phyloP scores from a whole-genome alignment of 257 asterid genomes.

The Ligustrum vulgare region DNA sequence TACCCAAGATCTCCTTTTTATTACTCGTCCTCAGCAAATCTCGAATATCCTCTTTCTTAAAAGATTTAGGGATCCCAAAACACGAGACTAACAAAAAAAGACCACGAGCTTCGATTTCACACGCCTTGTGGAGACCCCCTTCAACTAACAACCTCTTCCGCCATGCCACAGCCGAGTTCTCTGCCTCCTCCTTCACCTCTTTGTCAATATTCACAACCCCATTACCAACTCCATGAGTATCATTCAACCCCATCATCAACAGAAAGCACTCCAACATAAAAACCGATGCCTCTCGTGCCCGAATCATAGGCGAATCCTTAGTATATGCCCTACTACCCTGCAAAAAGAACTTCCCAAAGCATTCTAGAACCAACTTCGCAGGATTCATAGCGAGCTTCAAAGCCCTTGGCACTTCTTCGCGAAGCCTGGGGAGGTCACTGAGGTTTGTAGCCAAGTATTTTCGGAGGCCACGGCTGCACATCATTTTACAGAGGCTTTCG shows the following conservation, averaged over 20 bases:
- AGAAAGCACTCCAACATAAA: conserved; percentile 68
- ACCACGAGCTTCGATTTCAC: conserved; percentile 74
- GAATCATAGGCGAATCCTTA: conserved; percentile 52
- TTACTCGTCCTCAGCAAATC: conserved; percentile 59
- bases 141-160: conserved; percentile 66
- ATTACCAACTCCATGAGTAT: conserved; percentile 4
- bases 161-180: conserved; percentile 61
- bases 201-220: conserved; percentile 35
- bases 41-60: conserved; percentile 56
- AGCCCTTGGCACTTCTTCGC: conserved; percentile 68
- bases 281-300: conserved; percentile 68
- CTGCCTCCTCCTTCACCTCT: conserved; percentile 56
- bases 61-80: conserved; percentile 57
- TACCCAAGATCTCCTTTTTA: conserved; percentile 54
- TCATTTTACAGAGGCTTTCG: conserved; percentile 46
- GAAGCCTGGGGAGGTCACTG: conserved; percentile 36
- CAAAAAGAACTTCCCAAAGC: conserved; percentile 67
- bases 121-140: conserved; percentile 64
- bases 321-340: conserved; percentile 64
- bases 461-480: conserved; percentile 54
- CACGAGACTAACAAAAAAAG: conserved; percentile 69
- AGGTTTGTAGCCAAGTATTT: conserved; percentile 46
- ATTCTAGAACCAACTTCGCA: conserved; percentile 60
- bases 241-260: conserved; percentile 53
- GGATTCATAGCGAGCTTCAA: conserved; percentile 56